Percentiles rank a stretch among this genome's conserved stretches.
Evolutionary conservation across 148 eudicot species (phyloP).

Genomic region (Arbutus unedo): DNA sequence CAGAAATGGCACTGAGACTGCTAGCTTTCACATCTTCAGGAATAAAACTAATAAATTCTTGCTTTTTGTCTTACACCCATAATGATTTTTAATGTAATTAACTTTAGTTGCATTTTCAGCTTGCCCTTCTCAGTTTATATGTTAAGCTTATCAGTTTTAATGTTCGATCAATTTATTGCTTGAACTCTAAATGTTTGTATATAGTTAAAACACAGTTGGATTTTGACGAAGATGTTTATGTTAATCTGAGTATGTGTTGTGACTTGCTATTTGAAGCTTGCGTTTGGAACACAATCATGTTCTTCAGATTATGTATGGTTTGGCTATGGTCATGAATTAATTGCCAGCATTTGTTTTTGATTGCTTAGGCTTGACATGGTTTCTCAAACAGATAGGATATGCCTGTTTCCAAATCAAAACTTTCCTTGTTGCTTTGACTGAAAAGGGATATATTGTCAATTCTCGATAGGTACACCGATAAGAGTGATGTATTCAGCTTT

Average conservation of each 20-base stretch:
- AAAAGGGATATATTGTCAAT: background rate
- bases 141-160: background rate
- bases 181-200: background rate
- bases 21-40: background rate
- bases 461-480: conserved; percentile 64
- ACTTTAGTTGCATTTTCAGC: background rate
- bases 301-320: background rate
- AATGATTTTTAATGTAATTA: background rate
- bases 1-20: background rate
- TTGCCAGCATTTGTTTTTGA: background rate
- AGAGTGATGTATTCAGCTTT: conserved; percentile 90
- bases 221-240: background rate
- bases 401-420: background rate
- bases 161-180: background rate
- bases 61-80: background rate
- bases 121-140: background rate
- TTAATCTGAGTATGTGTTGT: background rate
- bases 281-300: background rate
- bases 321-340: background rate
- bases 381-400: background rate
- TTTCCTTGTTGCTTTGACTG: background rate
- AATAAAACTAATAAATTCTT: background rate
- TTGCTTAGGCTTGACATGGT: background rate
- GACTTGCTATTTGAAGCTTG: background rate
- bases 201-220: background rate